These are phyloP conservation scores for Magnolia changhungtana DNA, from an alignment of 164 flowering plant species.

Conservation along the genomic window DNA sequence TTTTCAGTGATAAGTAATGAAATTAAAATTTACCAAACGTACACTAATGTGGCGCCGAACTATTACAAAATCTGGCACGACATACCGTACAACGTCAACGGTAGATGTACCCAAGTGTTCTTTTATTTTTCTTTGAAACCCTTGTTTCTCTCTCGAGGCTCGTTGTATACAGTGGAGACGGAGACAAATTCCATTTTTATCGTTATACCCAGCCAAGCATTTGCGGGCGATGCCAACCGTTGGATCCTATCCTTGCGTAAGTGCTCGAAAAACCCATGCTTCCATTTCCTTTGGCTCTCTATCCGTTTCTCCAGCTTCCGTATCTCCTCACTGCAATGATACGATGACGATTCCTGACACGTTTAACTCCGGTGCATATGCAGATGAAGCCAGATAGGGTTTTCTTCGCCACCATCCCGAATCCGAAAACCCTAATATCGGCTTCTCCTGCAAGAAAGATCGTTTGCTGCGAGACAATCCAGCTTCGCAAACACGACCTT, in stretches of 20 bases:
- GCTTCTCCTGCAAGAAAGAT: neutral
- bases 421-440: neutral
- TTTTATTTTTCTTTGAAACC: too few relatives aligned
- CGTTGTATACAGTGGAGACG: too few relatives aligned
- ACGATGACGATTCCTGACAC: neutral
- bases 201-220: too few relatives aligned
- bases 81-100: too few relatives aligned
- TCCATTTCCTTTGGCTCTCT: neutral
- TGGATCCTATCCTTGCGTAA: neutral
- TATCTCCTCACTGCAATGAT: neutral
- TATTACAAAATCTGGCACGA: too few relatives aligned
- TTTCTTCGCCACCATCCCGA: neutral
- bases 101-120: too few relatives aligned
- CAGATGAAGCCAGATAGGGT: neutral
- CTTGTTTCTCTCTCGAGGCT: too few relatives aligned
- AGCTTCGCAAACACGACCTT: conserved; percentile 19
- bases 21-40: too few relatives aligned
- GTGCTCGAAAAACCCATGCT: neutral
- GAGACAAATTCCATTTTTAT: too few relatives aligned
- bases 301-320: neutral
- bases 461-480: neutral
- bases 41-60: too few relatives aligned
- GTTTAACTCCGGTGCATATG: neutral
- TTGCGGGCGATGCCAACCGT: too few relatives aligned
- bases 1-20: too few relatives aligned